Base-by-base conservation (phyloP, 352 stramenopile species). In the Thalassiosira livingstoniorum region DNA sequence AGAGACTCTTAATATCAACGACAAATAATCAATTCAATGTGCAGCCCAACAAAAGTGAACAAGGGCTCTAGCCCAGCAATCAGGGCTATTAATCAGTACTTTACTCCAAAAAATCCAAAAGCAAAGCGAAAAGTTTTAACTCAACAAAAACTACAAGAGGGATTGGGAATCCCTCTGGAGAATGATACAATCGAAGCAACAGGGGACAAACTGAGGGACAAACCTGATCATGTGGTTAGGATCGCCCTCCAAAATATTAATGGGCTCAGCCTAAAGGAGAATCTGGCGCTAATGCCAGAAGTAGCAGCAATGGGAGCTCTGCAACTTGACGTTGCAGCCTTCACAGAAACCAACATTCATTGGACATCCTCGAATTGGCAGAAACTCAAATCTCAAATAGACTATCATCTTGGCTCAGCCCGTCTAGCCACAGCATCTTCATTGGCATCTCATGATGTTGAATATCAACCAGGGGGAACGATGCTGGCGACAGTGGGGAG, bases 271-370 rank as follows among this genome's bases (percentile, higher is more conserved):
- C n/a, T 64, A 13, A 34, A n/a, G 4, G 25, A 32, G 0, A 64
- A 64, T 0, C 43, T 81, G 2, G 32, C 68, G 0, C 51, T 81
- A 13, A 53, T 64, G 3, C 25, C 4, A 25, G 63, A 81, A n/a
- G 51, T 81, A 13, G 54, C 67, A 1, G 42, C 25, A 0, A 81
- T 75, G 25, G 0, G 29, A 29, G 32, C 27, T 18, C 29, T 81
- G 18, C 63, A 64, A 1, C 15, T 66, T 0, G 29, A 81, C 37
- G 31, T 69, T 1, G n/a, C 53, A 31, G 74, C 43, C 2, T 53
- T 81, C 29, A 63, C 63, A 7, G 74, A 81, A 58, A 74, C 53
- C 7, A 75, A 81, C 27, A 75, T n/a, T 10, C 74, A 62, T 25
- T 75, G 64, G 64, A 65, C 15, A 2, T 18, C 23, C 15, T 10